A percentile compares a stretch with the other conserved stretches of the same genome.
phyloP scores from a whole-genome alignment of 2,329 filamentous ascomycete species.

The Onygenales sp. region DNA sequence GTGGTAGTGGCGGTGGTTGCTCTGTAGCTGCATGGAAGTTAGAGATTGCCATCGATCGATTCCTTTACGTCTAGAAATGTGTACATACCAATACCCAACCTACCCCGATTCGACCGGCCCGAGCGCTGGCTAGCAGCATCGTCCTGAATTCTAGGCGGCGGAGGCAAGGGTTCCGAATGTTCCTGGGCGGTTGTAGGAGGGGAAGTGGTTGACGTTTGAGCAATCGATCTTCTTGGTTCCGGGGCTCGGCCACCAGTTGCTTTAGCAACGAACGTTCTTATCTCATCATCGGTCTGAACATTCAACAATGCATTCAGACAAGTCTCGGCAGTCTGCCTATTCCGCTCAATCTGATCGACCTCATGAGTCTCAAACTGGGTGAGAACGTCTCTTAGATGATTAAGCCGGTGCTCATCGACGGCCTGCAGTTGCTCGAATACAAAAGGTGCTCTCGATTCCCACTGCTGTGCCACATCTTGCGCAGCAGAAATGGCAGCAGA shows the following conservation, averaged over 20 bases:
- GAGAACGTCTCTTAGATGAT: conserved; percentile 79
- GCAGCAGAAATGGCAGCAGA: conserved; percentile 63
- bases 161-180: conserved; percentile 24
- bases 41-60: conserved; percentile 2
- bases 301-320: conserved; percentile 77
- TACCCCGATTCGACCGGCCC: conserved; percentile 33
- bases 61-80: not conserved
- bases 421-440: conserved; percentile 90
- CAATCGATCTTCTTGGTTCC: conserved; percentile 11
- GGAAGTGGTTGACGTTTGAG: conserved; percentile 12
- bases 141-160: conserved; percentile 36
- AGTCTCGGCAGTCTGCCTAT: conserved; percentile 63
- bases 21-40: conserved; percentile 23
- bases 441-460: conserved; percentile 90
- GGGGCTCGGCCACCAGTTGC: conserved; percentile 28
- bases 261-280: conserved; percentile 44
- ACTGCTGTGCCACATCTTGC: conserved; percentile 71
- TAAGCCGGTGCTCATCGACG: conserved; percentile 78
- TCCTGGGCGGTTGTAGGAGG: conserved; percentile 17
- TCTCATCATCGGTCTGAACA: conserved; percentile 77
- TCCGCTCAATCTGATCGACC: conserved; percentile 72
- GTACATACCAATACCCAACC: conserved; percentile 28
- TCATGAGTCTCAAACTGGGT: conserved; percentile 93
- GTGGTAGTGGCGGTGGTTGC: conserved; percentile 5
- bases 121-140: conserved; percentile 49